These are phyloP conservation scores for Tolypocladium inflatum DNA, from an alignment of 2,329 filamentous ascomycete genomes.

Conservation along the genomic window DNA sequence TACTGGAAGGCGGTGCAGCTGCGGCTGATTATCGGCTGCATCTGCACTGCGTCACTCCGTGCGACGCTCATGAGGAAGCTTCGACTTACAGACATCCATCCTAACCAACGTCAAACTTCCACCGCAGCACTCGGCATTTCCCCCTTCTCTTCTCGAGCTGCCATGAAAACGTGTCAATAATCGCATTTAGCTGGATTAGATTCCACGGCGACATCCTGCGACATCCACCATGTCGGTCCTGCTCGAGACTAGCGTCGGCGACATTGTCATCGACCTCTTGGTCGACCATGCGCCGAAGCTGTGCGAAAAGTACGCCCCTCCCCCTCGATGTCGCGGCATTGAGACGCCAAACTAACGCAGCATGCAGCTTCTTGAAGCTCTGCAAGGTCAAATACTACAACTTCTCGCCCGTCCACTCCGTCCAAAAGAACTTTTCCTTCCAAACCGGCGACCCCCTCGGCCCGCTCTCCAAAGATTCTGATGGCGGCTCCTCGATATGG, in stretches of 20 bases:
- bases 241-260: slow-evolving; percentile 84
- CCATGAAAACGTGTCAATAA: not conserved
- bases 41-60: not conserved
- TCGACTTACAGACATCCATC: not conserved
- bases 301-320: slow-evolving; percentile 82
- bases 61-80: not conserved
- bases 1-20: not conserved
- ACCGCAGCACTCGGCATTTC: not conserved
- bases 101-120: not conserved
- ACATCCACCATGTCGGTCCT: slow-evolving; percentile 69
- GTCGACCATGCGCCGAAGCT: slow-evolving; percentile 82
- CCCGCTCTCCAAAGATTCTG: slow-evolving; percentile 71
- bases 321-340: not conserved
- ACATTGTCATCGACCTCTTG: slow-evolving; percentile 89
- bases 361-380: slow-evolving; percentile 84
- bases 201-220: not conserved
- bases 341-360: slow-evolving; percentile 38
- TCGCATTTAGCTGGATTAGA: not conserved
- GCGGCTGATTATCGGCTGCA: not conserved
- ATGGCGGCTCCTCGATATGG: slow-evolving; percentile 93
- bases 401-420: slow-evolving; percentile 82
- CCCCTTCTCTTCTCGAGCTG: not conserved
- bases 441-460: slow-evolving; percentile 93
- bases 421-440: slow-evolving; percentile 93
- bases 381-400: slow-evolving; percentile 99